phyloP scores from a whole-genome alignment of 2,329 filamentous ascomycete species.

The Microsporum canis region DNA sequence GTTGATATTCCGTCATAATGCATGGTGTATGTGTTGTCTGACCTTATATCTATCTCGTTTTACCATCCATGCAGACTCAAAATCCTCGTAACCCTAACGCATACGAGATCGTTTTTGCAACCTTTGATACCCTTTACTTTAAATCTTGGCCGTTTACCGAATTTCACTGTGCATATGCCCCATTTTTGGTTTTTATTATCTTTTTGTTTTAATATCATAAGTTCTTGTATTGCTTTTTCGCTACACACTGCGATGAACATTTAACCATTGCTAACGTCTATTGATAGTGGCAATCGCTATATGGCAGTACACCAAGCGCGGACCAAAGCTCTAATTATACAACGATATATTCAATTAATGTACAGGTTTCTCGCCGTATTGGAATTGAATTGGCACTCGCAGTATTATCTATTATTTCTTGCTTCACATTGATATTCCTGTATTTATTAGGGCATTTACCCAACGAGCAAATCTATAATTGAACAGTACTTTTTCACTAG shows the following conservation, averaged over 20 bases:
- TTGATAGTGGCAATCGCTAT: slow-evolving; percentile 15
- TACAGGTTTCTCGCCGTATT: neutral
- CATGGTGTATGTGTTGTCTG: neutral
- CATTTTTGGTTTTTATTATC: neutral
- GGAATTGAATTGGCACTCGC: neutral
- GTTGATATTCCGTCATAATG: neutral
- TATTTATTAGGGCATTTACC: no score
- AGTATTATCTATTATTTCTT: neutral
- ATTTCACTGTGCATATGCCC: neutral
- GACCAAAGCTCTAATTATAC: slow-evolving; percentile 23
- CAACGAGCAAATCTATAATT: no score
- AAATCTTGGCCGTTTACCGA: neutral
- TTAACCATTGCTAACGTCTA: neutral
- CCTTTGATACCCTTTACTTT: neutral
- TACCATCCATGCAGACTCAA: neutral
- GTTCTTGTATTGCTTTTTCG: neutral
- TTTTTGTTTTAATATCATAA: neutral
- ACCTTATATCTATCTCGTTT: neutral
- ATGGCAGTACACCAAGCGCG: slow-evolving; percentile 25
- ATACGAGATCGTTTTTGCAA: neutral
- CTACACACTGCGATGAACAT: neutral
- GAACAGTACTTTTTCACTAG: no score
- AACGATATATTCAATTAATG: neutral
- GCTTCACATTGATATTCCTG: no score
- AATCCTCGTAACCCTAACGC: neutral